Base-by-base conservation (phyloP, 441 rosid species). In the Eruca vesicaria region DNA sequence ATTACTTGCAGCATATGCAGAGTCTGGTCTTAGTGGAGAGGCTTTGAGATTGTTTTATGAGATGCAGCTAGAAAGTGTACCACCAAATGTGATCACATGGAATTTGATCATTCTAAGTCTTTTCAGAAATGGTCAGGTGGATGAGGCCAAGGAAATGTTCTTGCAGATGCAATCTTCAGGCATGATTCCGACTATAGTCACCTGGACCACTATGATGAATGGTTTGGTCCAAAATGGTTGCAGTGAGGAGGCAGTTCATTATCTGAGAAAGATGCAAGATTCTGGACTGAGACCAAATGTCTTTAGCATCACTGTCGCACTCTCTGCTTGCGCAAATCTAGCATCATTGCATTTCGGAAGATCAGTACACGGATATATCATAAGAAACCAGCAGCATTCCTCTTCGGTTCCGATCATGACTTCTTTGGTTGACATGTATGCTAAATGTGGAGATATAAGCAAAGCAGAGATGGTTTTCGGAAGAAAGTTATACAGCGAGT, bases 1-100 rank as follows among this genome's bases (percentile, higher is more conserved):
- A 1, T 29, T 90, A 43, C 81, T 89, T 72, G 77, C 88, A 69
- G 89, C 89, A 10, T 94, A 86, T 82, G 94, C 89, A 38, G 88
- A 86, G 66, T 65, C 81, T 50, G 89, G 93, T 57, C 65, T 58
- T 19, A 84, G 83, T 35, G 87, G 86, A 1, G 90, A 91, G 80
- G 87, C 89, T 63, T 80, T 88, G 80, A 90, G 81, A 79, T 82
- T 90, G 76, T 91, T 94, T 77, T 85, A 86, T 80, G 80, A 85
- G 75, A 94, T 91, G 98, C 91, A 90, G 76, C 78, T 90, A 71
- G 87, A 90, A 33, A 79, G 90, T 62, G 83, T 87, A 20, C 87
- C 89, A 9, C 93, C 86, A 14, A 85, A 89, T 79, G 80, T 79
- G 75, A 71, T 86, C 9, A 83, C 96, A 7, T 93, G 95, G 95